Conservation (phyloP, 2,329 filamentous ascomycete species). For the Aaosphaeria arxii region DNA sequence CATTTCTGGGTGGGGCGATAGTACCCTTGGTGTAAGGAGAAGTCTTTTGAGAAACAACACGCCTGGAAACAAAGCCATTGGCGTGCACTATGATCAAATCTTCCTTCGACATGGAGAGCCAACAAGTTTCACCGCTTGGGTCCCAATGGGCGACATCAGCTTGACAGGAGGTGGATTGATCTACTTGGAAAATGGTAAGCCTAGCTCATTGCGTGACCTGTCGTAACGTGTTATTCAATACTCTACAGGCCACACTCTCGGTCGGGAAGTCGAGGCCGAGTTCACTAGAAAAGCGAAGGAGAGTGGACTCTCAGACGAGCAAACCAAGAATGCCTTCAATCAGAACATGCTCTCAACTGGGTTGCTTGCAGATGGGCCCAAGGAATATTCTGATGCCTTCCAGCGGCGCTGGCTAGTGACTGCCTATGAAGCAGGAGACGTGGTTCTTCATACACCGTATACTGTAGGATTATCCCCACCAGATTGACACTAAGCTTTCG, state of each 20-base stretch:
- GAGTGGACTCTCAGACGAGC: constrained; percentile 51
- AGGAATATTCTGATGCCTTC: constrained; percentile 43
- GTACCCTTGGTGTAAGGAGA: constrained; percentile 46
- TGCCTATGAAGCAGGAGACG: constrained; percentile 54
- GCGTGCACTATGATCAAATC: constrained; percentile 61
- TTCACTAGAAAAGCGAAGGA: constrained; percentile 50
- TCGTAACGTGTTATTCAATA: background rate
- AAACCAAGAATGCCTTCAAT: constrained; percentile 47
- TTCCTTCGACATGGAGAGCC: constrained; percentile 56
- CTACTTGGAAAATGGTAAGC: constrained; percentile 52
- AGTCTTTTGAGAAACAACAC: constrained; percentile 57
- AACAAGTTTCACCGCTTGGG: constrained; percentile 56
- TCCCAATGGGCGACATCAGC: constrained; percentile 54
- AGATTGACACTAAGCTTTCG: background rate
- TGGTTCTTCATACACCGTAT: constrained; percentile 39
- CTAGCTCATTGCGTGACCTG: no score
- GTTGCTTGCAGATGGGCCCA: constrained; percentile 51
- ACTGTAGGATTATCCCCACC: constrained; percentile 12
- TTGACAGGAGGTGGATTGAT: constrained; percentile 58
- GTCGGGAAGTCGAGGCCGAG: constrained; percentile 49
- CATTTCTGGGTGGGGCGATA: constrained; percentile 54
- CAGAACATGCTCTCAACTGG: constrained; percentile 59
- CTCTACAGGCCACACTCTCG: constrained; percentile 42
- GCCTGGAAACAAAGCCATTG: constrained; percentile 56
- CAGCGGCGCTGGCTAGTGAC: constrained; percentile 50